These are phyloP conservation scores for Thielaviopsis cerberus DNA, from an alignment of 2,329 filamentous ascomycete species.

Conservation along the genomic window DNA sequence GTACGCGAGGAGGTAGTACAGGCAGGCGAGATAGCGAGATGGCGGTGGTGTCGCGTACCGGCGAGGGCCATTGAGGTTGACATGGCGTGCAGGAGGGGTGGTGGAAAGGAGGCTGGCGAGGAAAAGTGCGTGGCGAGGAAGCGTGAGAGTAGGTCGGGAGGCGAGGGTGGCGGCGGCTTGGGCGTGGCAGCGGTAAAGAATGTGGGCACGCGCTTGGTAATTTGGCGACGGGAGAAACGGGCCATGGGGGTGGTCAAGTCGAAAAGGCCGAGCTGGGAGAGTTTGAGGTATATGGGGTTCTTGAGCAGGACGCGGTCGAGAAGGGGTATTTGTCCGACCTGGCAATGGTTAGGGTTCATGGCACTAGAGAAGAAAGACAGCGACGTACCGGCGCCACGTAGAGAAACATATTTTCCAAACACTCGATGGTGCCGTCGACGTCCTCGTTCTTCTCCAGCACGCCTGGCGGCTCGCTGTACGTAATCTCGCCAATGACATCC, in stretches of 20 bases:
- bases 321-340: slow-evolving; percentile 57
- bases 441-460: slow-evolving; percentile 60
- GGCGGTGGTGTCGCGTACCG: slow-evolving; percentile 61
- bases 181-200: slow-evolving; percentile 18
- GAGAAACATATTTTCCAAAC: slow-evolving; percentile 44
- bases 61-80: slow-evolving; percentile 57
- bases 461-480: slow-evolving; percentile 55
- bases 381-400: slow-evolving; percentile 49
- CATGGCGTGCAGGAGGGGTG: slow-evolving; percentile 50
- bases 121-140: slow-evolving; percentile 50
- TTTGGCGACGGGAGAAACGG: slow-evolving; percentile 48
- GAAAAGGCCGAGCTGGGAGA: slow-evolving; percentile 47
- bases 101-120: slow-evolving; percentile 53
- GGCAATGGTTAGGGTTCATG: neutral
- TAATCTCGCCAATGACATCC: slow-evolving; percentile 63
- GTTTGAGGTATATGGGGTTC: slow-evolving; percentile 52
- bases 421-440: slow-evolving; percentile 53
- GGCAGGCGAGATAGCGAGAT: slow-evolving; percentile 52
- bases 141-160: slow-evolving; percentile 49
- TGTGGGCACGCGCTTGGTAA: slow-evolving; percentile 42
- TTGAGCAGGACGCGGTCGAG: slow-evolving; percentile 53
- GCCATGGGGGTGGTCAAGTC: slow-evolving; percentile 56
- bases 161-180: slow-evolving; percentile 21
- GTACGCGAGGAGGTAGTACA: slow-evolving; percentile 62
- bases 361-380: neutral